Evolutionary conservation across 148 eudicot genomes (phyloP), one percentile per base, ranked within the genome.

Genomic region (Pharnaceum exiguum): DNA sequence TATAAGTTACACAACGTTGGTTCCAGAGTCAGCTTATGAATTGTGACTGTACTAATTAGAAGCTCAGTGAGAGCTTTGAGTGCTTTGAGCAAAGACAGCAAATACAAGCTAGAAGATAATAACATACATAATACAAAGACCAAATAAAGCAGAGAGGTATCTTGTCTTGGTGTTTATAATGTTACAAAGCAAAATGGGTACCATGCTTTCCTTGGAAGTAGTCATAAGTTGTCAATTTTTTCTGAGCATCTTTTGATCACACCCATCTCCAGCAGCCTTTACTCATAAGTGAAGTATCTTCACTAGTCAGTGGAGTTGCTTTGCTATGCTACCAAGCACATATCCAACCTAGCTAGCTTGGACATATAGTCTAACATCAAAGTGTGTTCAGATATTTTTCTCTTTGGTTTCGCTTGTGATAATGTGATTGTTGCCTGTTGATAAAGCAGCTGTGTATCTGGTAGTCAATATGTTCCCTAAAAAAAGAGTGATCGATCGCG

Each of bases 221-320:
- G 59, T 23, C 44, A 29, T 12, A 36, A 37, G 5, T 55, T 55
- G 31, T 55, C 59, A 36, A 55, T 36, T 36, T 55, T n/a, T 36
- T 13, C 17, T 11, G 45, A 35, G 68, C 52, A 53, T 45, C 52
- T 54, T 54, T 63, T 42, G 11, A 13, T 35, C 35, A 33, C 68
- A 35, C 39, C 39, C 35, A 59, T 43, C 40, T 13, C 10, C 10
- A 17, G 5, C 26, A 65, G 36, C 39, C 70, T 66, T 66, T 66
- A 47, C 70, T 57, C 55, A 30, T 37, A 66, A 65, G 70, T 56
- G 70, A 65, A 65, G 70, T 56, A 66, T 66, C 69, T 46, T 5
- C 18, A 40, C 12, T 10, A 16, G 48, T 23, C n/a, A 29, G 37
- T 56, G 10, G 35, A 55, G 29, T 36, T 45, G 29, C 70, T 66